Percentiles rank a stretch among this genome's conserved stretches.
These are phyloP conservation scores for Hypoxylon sp. DNA, from an alignment of 2,329 filamentous ascomycete species.

Conservation along the genomic window DNA sequence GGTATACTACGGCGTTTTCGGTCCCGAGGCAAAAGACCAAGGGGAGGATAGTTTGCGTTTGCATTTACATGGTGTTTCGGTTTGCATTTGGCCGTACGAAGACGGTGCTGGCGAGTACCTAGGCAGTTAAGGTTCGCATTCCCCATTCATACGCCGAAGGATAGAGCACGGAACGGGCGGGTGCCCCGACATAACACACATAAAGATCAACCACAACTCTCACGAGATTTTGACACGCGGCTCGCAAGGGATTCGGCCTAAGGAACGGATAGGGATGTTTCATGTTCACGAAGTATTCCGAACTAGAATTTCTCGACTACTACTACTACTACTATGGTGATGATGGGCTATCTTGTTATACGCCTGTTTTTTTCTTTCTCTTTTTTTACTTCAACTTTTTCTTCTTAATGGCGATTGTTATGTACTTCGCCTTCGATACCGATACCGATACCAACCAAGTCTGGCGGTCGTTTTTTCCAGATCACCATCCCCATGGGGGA, in stretches of 20 bases:
- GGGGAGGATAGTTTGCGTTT: constrained; percentile 7
- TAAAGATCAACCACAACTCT: constrained; percentile 27
- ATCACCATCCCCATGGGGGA: too few species aligned
- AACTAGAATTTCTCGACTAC: constrained; percentile 1
- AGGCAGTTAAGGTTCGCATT: constrained; percentile 15
- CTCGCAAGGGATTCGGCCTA: constrained; percentile 9
- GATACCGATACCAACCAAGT: too few species aligned
- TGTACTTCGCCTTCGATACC: constrained; percentile 17
- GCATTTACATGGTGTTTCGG: constrained; percentile 40
- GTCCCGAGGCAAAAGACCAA: constrained; percentile 7
- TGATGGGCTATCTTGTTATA: constrained; percentile 8
- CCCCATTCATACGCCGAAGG: constrained; percentile 3
- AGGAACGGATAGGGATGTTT: background rate
- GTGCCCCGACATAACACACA: constrained; percentile 16
- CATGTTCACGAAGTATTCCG: background rate
- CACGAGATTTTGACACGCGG: constrained; percentile 32
- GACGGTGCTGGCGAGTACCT: constrained; percentile 21
- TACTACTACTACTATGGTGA: too few species aligned
- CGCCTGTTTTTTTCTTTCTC: background rate
- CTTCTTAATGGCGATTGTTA: background rate
- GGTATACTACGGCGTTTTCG: constrained; percentile 16
- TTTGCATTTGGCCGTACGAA: constrained; percentile 1
- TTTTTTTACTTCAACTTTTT: background rate
- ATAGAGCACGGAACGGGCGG: constrained; percentile 2
- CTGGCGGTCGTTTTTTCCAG: constrained; percentile 10